phyloP scores from a whole-genome alignment of 495 filamentous ascomycete species.

The Neurospora sp. region DNA sequence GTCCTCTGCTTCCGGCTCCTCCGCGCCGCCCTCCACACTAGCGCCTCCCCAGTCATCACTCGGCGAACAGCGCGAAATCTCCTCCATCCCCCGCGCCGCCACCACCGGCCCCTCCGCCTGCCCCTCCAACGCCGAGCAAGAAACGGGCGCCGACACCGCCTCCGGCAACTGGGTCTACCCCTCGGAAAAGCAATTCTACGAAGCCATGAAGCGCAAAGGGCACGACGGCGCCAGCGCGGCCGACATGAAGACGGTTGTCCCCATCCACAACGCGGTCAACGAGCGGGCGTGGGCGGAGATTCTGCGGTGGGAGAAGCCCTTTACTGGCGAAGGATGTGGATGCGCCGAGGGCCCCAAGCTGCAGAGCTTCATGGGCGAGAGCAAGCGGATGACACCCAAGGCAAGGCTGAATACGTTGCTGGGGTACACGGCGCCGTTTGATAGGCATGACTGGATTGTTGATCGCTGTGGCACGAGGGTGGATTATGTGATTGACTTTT shows the following conservation, averaged over 20 bases:
- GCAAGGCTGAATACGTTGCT: constrained; percentile 71
- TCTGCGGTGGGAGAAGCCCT: constrained; percentile 68
- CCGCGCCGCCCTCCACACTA: constrained; percentile 12
- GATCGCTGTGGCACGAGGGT: constrained; percentile 82
- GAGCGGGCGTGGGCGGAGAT: constrained; percentile 82
- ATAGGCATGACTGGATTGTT: constrained; percentile 95
- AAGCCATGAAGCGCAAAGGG: constrained; percentile 81
- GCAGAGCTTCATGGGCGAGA: constrained; percentile 71
- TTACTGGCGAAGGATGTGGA: constrained; percentile 24
- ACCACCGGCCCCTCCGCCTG: constrained; percentile 33
- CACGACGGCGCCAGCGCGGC: constrained; percentile 41
- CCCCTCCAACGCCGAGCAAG: constrained; percentile 60
- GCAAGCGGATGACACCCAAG: constrained; percentile 63
- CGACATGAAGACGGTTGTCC: constrained; percentile 83
- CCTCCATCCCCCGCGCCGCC: constrained; percentile 65
- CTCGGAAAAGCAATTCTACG: constrained; percentile 90
- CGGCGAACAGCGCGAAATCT: constrained; percentile 60
- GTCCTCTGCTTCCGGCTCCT: not conserved
- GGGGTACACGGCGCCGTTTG: constrained; percentile 86
- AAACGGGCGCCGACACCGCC: constrained; percentile 55
- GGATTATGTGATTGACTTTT: constrained; percentile 98
- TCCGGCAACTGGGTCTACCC: constrained; percentile 93
- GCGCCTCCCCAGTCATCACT: not conserved
- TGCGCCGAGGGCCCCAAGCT: constrained; percentile 71
- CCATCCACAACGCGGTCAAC: constrained; percentile 97